phyloP scores from a whole-genome alignment of 805 yeast genomes.

The Candida mattraensis region DNA sequence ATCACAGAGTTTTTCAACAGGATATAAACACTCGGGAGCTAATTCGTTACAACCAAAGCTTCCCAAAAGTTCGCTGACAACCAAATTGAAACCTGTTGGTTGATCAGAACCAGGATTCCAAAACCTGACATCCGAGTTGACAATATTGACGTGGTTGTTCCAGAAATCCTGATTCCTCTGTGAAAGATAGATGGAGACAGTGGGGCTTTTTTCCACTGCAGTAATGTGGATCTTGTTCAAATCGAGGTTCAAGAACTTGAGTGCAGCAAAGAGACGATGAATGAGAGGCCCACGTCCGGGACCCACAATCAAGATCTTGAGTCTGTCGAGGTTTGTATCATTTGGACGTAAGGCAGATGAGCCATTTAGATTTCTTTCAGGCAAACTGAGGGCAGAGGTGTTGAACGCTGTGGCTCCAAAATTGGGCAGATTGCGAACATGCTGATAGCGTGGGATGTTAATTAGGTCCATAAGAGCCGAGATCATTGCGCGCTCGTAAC shows the following conservation, averaged over 20 bases:
- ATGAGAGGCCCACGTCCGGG: slow-evolving; percentile 89
- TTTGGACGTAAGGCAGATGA: neutral
- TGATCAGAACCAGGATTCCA: slow-evolving; percentile 36
- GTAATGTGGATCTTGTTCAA: slow-evolving; percentile 35
- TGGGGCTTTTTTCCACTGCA: slow-evolving; percentile 73
- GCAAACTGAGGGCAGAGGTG: slow-evolving; percentile 22
- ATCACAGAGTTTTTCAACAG: slow-evolving; percentile 42
- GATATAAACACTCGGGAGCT: slow-evolving; percentile 74
- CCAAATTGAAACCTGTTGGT: slow-evolving; percentile 47
- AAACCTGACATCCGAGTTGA: slow-evolving; percentile 58
- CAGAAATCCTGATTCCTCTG: slow-evolving; percentile 52
- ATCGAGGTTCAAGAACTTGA: slow-evolving; percentile 33
- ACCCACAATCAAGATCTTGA: slow-evolving; percentile 65
- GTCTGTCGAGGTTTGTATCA: slow-evolving; percentile 1
- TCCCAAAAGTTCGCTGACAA: slow-evolving; percentile 82
- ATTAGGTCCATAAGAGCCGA: slow-evolving; percentile 47
- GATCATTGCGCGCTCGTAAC: slow-evolving; percentile 64
- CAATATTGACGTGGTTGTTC: slow-evolving; percentile 50
- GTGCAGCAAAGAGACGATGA: slow-evolving; percentile 47
- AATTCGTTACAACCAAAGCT: slow-evolving; percentile 93
- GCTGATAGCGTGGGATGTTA: slow-evolving; percentile 21
- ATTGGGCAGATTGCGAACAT: slow-evolving; percentile 16
- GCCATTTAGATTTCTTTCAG: slow-evolving; percentile 2
- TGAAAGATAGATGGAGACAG: slow-evolving; percentile 52
- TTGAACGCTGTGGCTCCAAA: slow-evolving; percentile 21